Evolutionary conservation across 2,329 filamentous ascomycete genomes (phyloP).

Genomic region (Monosporascus sp.): DNA sequence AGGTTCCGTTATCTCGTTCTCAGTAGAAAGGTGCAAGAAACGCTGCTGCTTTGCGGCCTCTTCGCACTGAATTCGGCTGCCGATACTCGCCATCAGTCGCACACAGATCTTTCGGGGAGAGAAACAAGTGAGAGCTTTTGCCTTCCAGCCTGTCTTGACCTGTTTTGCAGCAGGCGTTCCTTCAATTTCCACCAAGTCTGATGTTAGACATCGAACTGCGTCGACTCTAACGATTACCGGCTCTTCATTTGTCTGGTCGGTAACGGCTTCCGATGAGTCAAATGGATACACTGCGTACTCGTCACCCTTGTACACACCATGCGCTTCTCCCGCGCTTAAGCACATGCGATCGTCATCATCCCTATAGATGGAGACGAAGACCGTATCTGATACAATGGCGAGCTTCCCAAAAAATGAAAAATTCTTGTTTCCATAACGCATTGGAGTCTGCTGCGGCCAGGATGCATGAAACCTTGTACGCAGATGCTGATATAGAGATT

Average conservation of each 20-base stretch:
- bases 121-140: no score
- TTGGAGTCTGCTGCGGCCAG: conserved; percentile 1
- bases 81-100: no score
- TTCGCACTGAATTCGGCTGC: no score
- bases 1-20: not conserved
- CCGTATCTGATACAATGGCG: not conserved
- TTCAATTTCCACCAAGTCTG: not conserved
- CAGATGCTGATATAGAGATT: not conserved
- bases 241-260: not conserved
- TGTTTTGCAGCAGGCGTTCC: no score
- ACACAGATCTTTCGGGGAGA: no score
- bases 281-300: not conserved
- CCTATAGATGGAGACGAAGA: not conserved
- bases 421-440: conserved; percentile 2
- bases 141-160: no score
- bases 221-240: not conserved
- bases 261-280: not conserved
- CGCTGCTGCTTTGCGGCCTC: no score
- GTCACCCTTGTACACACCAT: conserved; percentile 2
- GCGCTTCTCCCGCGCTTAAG: not conserved
- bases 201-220: not conserved
- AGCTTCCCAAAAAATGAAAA: conserved; percentile 2
- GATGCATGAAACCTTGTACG: not conserved
- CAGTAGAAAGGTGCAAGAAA: no score
- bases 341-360: not conserved